Base-by-base conservation (phyloP, 805 yeast genomes). In the Candida easanensis region DNA sequence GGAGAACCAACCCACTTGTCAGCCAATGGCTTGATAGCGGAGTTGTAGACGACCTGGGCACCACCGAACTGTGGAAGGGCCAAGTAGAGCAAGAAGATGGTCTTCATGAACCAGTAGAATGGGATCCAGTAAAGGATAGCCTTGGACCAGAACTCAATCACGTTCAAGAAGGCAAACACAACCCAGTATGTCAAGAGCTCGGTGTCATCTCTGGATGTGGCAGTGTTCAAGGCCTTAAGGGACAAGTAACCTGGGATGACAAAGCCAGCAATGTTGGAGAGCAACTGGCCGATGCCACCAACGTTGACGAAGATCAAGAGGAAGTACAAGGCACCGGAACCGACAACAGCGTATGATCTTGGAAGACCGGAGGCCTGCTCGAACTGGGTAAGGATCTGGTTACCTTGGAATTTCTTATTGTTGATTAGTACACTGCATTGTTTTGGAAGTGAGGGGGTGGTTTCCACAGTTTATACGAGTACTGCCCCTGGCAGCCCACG, bases 101-200 rank as follows among this genome's bases (percentile, higher is more conserved):
- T 87, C 80, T 93, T 93, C 73, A 93, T 75, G 61, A 93, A 79
- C 80, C 90, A 93, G 77, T 93, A 93, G 64, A 93, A 89, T 60
- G 99, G 99, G 54, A 93, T 69, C 95, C 97, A 88, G 77, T 89
- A 89, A 46, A 91, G 74, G 57, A 93, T 84, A 28, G 97, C 84
- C 60, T 81, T 79, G 42, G 96, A 82, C 98, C 97, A 93, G 77
- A 88, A 93, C 72, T 93, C 99, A 58, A 88, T 63, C 41, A 93
- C 90, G 65, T 82, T 88, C 71, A 93, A 79, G 57, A 82, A 81
- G 14, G 97, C 96, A 63, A 87, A 93, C n/a, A 93, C 96, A 45
- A 93, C 97, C 99, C 99, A 93, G 74, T 93, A 93, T 13, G 97
- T 87, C 61, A 93, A 77, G 63, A 87, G 79, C 64, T 84, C 83